Evolutionary conservation across 2,329 filamentous ascomycete genomes (phyloP), one percentile per base, ranked within the genome.

Genomic region (Fusarium subtropicale): DNA sequence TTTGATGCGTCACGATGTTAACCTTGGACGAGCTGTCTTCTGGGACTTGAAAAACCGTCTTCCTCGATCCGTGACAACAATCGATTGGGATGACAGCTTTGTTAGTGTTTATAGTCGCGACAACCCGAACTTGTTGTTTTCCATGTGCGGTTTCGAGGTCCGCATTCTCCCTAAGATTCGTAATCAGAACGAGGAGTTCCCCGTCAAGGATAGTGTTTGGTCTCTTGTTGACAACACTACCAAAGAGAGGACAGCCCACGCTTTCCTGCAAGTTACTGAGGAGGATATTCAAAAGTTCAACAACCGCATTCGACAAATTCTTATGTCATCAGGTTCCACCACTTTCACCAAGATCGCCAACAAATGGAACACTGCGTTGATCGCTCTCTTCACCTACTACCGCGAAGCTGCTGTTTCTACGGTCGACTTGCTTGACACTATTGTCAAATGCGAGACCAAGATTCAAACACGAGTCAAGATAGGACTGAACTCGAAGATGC

Each of bases 281-380:
- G 96, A 98, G 77, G 96, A 99, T 76, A 95, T 99, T 50, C 92
- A 95, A 71, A 98, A 98, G 81, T 99, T 99, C 86, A 99, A 99
- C 82, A 99, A 99, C 80, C 91, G 97, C 42, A 99, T 99, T 76
- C 90, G 96, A 63, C 96, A 99, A 77, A 99, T 99, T 77, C 86
- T 99, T 59, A 99, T 99, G 96, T 98, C 95, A 13, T 98, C 96
- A 61, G 97, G 96, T n/a, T 97, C 93, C 7, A 99, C 96, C 0
- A 99, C 96, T 0, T 99, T 99, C 82, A 99, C 96, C 46, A 99
- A 99, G 87, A 99, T 99, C 76, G 96, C 97, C 47, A 99, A 99
- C 83, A 99, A 99, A 83, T 99, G 97, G 96, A 99, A 99, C 81
- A 99, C 96, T 0, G 96, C 93, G 2, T 81, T 99, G 71, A 99